Base-by-base conservation (phyloP, 305 asterid species). In the Euphrasia arctica region DNA sequence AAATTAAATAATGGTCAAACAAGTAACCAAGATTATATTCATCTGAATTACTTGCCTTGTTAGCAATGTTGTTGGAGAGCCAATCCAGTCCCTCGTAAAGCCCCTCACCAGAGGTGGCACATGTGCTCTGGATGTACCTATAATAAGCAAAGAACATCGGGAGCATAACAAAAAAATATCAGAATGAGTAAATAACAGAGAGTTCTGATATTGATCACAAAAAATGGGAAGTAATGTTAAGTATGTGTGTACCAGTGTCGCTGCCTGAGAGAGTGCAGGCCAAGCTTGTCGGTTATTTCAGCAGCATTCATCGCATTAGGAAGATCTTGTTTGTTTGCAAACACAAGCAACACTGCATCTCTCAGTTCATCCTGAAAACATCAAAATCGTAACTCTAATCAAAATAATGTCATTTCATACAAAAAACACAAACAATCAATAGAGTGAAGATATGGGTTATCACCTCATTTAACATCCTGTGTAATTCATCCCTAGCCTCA, bases 291-390 rank as follows among this genome's bases (percentile, higher is more conserved):
- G 48, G 90, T 88, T 71, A 88, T 88, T 77, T 88, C 93, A 65
- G 95, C 93, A 73, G 93, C 95, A 70, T 87, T 87, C 95, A 85
- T 87, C 58, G 95, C 95, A 78, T 88, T 88, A 43, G 93, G 95
- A 70, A 88, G 95, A 88, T 88, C 91, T 74, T 88, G 90, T 63
- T 88, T 88, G 87, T 88, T 88, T 32, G 94, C 96, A 73, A 85
- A 88, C 42, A 88, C 95, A 67, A 88, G 95, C 60, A 88, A 50
- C 57, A 88, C 91, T 12, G 94, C 96, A 82, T 85, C 94, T 71
- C 96, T 75, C 70, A 87, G 82, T 79, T 87, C 95, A 67, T 85
- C 95, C 90, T 87, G 79, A 61, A 77, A 54, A 32, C 58, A 27
- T 61, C 59, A 67, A 60, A 54, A 15, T 48, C 2, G 64, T 8